Evolutionary conservation across 208 protist species (phyloP), one percentile per base, ranked within the genome.

Genomic region (Naegleria fowleri): DNA sequence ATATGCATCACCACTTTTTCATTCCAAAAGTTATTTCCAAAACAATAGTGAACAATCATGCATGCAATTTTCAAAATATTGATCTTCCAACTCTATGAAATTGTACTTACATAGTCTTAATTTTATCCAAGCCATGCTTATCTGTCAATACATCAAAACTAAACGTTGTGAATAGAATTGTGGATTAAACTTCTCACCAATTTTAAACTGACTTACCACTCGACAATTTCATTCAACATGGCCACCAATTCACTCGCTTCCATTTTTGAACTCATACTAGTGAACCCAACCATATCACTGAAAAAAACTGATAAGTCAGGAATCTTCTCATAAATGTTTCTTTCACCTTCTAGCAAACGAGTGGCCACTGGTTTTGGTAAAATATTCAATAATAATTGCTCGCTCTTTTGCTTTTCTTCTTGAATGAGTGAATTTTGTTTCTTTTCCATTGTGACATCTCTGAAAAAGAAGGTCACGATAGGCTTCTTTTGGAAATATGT

Each of bases 321-420:
- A 40, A 51, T 75, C 58, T 36, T 22, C 83, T 93, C 90, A 5
- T 83, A 38, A 89, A 92, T 92, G 29, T 83, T 33, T 19, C 13
- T 43, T 59, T 88, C 55, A 33, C 86, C 91, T 29, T 92, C 25
- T 52, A 67, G 83, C 29, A 93, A 39, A 3, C 67, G 5, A 11
- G 9, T 19, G 2, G 43, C 92, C 85, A 93, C 43, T 5, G 36
- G 40, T 25, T 38, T 16, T 36, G 92, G 92, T 25, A 93, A 39
- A 43, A 92, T 76, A 39, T 92, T 92, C 25, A 52, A 58, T 41
- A 93, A 43, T 0, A 93, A 58, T 19, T 92, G 25, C 39, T 92
- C 91, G 52, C 38, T 90, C 5, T 86, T 90, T 3, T 86, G 38
- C 48, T 89, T 91, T 40, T 91, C 89, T 52, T 75, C 13, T 51